A percentile compares a stretch with the other conserved stretches of the same genome.
phyloP scores from a whole-genome alignment of 768 basidiomycete genomes.

The Ephemerocybe angulata region DNA sequence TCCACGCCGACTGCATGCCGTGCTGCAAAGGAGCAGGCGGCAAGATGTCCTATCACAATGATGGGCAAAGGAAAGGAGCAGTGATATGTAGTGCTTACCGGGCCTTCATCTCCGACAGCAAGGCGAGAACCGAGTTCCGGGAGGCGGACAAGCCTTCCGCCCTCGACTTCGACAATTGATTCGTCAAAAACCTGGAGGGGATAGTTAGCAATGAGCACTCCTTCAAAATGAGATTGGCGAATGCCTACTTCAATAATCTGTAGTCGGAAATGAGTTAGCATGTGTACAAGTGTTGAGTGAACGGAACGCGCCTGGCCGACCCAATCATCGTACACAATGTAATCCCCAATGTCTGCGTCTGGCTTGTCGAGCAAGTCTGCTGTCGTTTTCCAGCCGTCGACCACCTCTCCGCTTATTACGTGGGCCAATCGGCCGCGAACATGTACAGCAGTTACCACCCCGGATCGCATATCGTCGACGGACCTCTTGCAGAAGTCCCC shows the following conservation, averaged over 20 bases:
- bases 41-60: constrained; percentile 54
- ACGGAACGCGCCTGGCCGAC: constrained; percentile 71
- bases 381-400: constrained; percentile 61
- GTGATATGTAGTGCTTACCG: constrained; percentile 40
- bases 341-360: constrained; percentile 74
- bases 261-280: constrained; percentile 10
- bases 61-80: neutral
- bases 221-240: neutral
- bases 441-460: constrained; percentile 62
- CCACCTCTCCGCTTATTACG: constrained; percentile 56
- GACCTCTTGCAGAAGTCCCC: constrained; percentile 83
- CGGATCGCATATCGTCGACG: constrained; percentile 70
- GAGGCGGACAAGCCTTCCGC: constrained; percentile 61
- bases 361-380: constrained; percentile 54
- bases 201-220: neutral
- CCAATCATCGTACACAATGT: constrained; percentile 82
- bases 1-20: constrained; percentile 43
- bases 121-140: constrained; percentile 77
- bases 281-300: constrained; percentile 2
- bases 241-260: constrained; percentile 72
- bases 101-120: constrained; percentile 69
- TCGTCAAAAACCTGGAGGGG: constrained; percentile 73
- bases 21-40: constrained; percentile 40
- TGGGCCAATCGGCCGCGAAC: constrained; percentile 71
- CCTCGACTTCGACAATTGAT: constrained; percentile 65